Conservation (phyloP, 371 early-diverging fungal species). For the Neoconidiobolus thromboides region DNA sequence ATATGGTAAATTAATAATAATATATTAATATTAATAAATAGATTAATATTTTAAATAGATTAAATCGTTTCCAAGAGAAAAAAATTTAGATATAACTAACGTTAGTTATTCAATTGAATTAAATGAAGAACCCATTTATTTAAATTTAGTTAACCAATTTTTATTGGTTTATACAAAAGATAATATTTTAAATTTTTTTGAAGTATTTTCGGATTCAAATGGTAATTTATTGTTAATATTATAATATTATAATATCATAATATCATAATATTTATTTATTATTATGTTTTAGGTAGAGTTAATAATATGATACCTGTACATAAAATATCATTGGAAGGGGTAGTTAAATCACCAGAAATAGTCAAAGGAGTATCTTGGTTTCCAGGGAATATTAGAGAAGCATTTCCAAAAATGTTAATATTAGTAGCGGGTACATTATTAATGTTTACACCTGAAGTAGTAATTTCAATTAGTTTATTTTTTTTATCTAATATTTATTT, state of each 20-base stretch:
- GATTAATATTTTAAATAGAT: slow-evolving; percentile 20
- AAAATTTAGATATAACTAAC: slow-evolving; percentile 42
- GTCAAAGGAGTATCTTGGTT: slow-evolving; percentile 34
- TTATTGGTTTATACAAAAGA: slow-evolving; percentile 48
- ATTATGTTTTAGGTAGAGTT: not conserved
- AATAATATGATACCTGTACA: slow-evolving; percentile 27
- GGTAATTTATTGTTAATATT: slow-evolving; percentile 9
- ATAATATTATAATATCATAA: too few species aligned
- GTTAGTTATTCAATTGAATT: slow-evolving; percentile 29
- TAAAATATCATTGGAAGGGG: slow-evolving; percentile 42
- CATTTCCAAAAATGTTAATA: slow-evolving; percentile 20
- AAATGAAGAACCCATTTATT: slow-evolving; percentile 19
- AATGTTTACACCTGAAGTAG: slow-evolving; percentile 19
- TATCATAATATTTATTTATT: too few species aligned
- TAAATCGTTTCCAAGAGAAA: slow-evolving; percentile 53
- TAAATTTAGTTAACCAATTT: slow-evolving; percentile 31
- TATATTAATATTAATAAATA: not conserved
- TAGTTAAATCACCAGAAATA: slow-evolving; percentile 28
- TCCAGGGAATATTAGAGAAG: slow-evolving; percentile 12
- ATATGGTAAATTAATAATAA: slow-evolving; percentile 27
- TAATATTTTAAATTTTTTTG: slow-evolving; percentile 34
- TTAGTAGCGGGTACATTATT: slow-evolving; percentile 26
- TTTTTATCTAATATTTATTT: not conserved
- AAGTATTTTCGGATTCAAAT: slow-evolving; percentile 14
- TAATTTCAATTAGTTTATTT: slow-evolving; percentile 9